phyloP scores from a whole-genome alignment of 345 rosid species.

The Aquilaria yunnanensis region DNA sequence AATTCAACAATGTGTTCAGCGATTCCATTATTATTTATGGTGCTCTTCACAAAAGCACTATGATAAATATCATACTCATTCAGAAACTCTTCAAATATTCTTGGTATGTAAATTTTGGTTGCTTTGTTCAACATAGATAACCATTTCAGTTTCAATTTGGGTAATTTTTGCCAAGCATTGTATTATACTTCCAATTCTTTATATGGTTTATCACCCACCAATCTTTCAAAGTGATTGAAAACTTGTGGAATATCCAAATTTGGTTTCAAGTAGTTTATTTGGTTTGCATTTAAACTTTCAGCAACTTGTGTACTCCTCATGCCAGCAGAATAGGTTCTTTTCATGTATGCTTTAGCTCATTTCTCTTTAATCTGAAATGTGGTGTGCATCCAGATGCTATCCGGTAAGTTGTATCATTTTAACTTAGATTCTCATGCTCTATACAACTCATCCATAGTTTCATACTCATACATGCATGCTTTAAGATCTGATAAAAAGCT shows the following conservation, averaged over 20 bases:
- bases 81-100: no score
- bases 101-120: no score
- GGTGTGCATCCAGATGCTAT: not conserved
- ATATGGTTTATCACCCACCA: no score
- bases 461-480: not conserved
- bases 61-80: no score
- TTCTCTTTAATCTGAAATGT: not conserved
- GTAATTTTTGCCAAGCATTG: no score
- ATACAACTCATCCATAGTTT: not conserved
- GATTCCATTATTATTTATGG: no score
- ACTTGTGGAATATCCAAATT: not conserved
- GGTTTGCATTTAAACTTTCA: not conserved
- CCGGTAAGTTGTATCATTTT: not conserved
- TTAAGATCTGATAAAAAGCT: not conserved
- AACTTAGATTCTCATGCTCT: not conserved
- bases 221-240: no score
- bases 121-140: no score
- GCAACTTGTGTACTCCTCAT: slow-evolving; percentile 1
- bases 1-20: no score
- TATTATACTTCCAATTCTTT: no score
- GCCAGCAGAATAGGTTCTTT: not conserved
- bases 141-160: no score
- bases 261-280: not conserved
- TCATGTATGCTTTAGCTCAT: not conserved
- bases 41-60: no score